phyloP scores from a whole-genome alignment of 164 flowering plant genomes.

The Piper betle region DNA sequence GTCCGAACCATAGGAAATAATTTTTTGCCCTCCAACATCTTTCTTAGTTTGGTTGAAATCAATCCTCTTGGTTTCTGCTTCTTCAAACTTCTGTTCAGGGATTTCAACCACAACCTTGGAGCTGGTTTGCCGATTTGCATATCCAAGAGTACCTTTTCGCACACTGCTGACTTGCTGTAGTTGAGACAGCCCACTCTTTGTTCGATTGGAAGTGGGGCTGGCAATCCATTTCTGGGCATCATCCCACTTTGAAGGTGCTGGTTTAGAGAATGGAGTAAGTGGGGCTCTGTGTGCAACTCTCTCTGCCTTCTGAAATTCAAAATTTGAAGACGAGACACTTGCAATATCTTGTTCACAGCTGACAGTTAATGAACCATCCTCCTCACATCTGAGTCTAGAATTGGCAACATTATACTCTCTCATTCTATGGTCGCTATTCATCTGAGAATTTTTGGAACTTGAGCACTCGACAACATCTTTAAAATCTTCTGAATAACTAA shows the following conservation, averaged over 20 bases:
- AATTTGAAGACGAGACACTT: slow-evolving; percentile 19
- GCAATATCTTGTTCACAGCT: slow-evolving; percentile 32
- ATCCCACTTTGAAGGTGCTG: slow-evolving; percentile 89
- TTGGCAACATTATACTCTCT: slow-evolving; percentile 24
- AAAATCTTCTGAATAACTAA: slow-evolving; percentile 33
- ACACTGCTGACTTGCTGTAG: slow-evolving; percentile 23
- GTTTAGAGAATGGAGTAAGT: slow-evolving; percentile 50
- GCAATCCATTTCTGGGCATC: slow-evolving; percentile 95
- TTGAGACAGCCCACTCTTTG: slow-evolving; percentile 28
- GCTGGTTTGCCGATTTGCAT: slow-evolving; percentile 37
- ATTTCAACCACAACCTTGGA: slow-evolving; percentile 57
- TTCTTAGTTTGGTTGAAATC: slow-evolving; percentile 38
- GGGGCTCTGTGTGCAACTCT: slow-evolving; percentile 45
- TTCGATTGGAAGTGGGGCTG: slow-evolving; percentile 56
- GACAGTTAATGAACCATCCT: slow-evolving; percentile 20
- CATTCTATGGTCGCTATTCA: slow-evolving; percentile 22
- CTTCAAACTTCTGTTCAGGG: slow-evolving; percentile 47
- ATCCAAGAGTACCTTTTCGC: slow-evolving; percentile 27
- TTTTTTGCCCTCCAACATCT: slow-evolving; percentile 31
- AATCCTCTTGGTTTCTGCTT: slow-evolving; percentile 63
- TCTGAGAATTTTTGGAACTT: slow-evolving; percentile 19
- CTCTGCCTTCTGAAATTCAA: slow-evolving; percentile 71
- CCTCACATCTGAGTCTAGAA: slow-evolving; percentile 33
- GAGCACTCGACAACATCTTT: slow-evolving; percentile 66
- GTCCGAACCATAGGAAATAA: slow-evolving; percentile 36